Evolutionary conservation across 345 rosid genomes (phyloP).

Genomic region (Pugionium dolabratum): DNA sequence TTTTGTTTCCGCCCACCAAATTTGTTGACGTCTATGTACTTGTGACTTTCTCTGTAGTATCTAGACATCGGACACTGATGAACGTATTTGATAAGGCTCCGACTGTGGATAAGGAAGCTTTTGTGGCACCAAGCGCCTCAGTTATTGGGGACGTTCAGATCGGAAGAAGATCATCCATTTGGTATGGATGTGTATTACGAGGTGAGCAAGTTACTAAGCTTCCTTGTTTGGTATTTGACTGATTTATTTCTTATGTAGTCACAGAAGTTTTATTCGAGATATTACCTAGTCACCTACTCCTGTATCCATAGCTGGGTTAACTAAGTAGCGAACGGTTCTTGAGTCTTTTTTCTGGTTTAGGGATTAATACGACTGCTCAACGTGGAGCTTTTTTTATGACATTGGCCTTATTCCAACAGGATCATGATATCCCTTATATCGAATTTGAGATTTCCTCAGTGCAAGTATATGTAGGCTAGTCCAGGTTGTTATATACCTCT

Average conservation of each 20-base stretch:
- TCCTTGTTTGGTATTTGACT: slow-evolving; percentile 13
- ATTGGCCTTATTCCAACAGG: background rate
- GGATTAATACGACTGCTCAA: slow-evolving; percentile 11
- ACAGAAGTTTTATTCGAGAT: slow-evolving; percentile 4
- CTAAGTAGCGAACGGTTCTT: slow-evolving; percentile 9
- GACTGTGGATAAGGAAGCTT: slow-evolving; percentile 72
- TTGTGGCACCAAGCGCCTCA: slow-evolving; percentile 95
- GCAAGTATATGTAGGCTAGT: slow-evolving; percentile 14
- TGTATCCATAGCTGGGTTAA: slow-evolving; percentile 9
- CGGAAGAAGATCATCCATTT: slow-evolving; percentile 80
- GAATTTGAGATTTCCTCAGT: slow-evolving; percentile 4
- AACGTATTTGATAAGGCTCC: slow-evolving; percentile 87
- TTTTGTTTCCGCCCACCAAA: background rate
- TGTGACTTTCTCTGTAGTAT: slow-evolving; percentile 50
- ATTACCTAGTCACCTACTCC: background rate
- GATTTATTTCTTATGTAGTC: slow-evolving; percentile 14
- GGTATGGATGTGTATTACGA: slow-evolving; percentile 96
- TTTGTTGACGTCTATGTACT: background rate
- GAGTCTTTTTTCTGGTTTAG: slow-evolving; percentile 11
- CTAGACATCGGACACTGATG: slow-evolving; percentile 95
- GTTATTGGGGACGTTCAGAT: slow-evolving; percentile 81
- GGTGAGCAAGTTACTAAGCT: slow-evolving; percentile 50
- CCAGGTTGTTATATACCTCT: background rate
- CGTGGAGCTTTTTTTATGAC: slow-evolving; percentile 11
- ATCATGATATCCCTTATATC: background rate